A percentile compares a stretch with the other conserved stretches of the same genome.
Evolutionary conservation across 371 early-diverging fungal species (phyloP).

Genomic region (Lichtheimia ramosa): DNA sequence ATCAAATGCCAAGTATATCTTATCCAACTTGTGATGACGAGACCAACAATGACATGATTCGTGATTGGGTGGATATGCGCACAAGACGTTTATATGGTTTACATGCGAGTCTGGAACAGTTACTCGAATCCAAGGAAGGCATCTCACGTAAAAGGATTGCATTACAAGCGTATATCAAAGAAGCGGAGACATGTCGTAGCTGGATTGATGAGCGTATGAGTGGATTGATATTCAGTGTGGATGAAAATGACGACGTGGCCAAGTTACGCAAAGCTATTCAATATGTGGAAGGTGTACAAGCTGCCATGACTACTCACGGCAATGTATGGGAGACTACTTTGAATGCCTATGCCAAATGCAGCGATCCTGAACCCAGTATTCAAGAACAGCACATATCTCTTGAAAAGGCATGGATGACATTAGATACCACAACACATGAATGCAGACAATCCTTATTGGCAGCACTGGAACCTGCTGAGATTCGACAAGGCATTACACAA

Average conservation of each 20-base stretch:
- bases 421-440: conserved; percentile 2
- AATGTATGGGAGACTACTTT: conserved; percentile 19
- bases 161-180: conserved; percentile 27
- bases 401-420: conserved; percentile 4
- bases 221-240: conserved; percentile 10
- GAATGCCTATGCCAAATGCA: conserved; percentile 25
- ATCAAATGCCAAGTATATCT: conserved; percentile 34
- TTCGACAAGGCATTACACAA: conserved; percentile 4
- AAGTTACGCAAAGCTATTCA: conserved; percentile 29
- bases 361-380: conserved; percentile 19
- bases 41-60: conserved; percentile 35
- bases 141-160: conserved; percentile 36
- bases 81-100: conserved; percentile 30
- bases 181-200: conserved; percentile 21
- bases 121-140: conserved; percentile 41
- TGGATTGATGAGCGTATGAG: conserved; percentile 34
- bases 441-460: not conserved
- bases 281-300: conserved; percentile 26
- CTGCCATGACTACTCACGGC: conserved; percentile 26
- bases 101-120: conserved; percentile 21
- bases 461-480: conserved; percentile 21
- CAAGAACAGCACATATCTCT: conserved; percentile 10
- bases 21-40: conserved; percentile 43
- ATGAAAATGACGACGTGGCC: not conserved
- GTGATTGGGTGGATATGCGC: conserved; percentile 31